Percentiles rank a stretch among this genome's conserved stretches.
phyloP scores from a whole-genome alignment of 257 asterid species.

The Solanum bulbocastanum region DNA sequence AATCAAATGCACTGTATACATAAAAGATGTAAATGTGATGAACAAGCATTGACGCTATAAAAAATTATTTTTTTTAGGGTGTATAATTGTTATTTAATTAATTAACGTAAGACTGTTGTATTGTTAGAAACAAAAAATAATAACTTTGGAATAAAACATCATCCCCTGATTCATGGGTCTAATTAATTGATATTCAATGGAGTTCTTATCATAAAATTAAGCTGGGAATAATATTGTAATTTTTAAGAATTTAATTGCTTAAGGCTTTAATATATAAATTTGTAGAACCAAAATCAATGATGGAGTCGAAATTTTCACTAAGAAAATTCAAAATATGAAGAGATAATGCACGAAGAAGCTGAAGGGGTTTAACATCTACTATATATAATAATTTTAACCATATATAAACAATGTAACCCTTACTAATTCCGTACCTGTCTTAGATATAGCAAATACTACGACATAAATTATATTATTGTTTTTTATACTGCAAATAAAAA shows the following conservation, averaged over 20 bases:
- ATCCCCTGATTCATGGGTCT: neutral
- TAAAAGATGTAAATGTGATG: neutral
- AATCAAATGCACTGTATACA: neutral
- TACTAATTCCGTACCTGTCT: rapidly evolving
- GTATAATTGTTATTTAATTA: neutral
- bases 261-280: neutral
- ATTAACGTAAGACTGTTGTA: neutral
- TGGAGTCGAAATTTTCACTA: too few relatives aligned
- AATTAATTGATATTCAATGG: neutral
- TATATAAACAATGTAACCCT: too few relatives aligned
- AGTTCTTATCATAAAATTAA: neutral
- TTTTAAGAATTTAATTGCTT: neutral
- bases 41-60: neutral
- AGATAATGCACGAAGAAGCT: neutral
- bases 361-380: neutral
- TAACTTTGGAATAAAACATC: neutral
- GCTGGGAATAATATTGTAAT: neutral
- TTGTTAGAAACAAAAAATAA: neutral
- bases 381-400: too few relatives aligned
- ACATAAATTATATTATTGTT: neutral
- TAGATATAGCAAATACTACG: neutral
- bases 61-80: neutral
- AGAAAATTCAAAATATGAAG: too few relatives aligned
- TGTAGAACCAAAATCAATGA: neutral
- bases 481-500: neutral